phyloP scores from a whole-genome alignment of 148 eudicot species.

The Camellia granthamiana region DNA sequence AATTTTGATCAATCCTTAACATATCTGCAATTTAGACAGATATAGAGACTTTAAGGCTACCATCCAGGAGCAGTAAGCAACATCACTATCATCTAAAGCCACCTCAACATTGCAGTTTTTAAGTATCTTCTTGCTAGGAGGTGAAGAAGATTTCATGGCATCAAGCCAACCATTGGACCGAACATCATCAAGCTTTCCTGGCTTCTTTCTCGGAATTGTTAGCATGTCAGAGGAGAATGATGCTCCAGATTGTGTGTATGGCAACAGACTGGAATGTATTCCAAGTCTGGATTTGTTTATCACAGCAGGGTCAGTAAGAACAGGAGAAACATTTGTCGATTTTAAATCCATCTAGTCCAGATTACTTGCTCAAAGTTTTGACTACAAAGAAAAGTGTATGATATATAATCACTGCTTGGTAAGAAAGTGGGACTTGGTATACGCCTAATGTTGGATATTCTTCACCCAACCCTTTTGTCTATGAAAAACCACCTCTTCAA shows the following conservation, averaged over 20 bases:
- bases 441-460: conserved; percentile 2
- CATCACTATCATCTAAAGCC: conserved; percentile 55
- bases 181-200: conserved; percentile 64
- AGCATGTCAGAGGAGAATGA: conserved; percentile 43
- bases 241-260: conserved; percentile 46
- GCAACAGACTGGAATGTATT: conserved; percentile 38
- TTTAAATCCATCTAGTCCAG: conserved; percentile 54
- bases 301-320: conserved; percentile 63
- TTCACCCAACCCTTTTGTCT: conserved; percentile 79
- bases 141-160: conserved; percentile 86
- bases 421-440: background rate
- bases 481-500: conserved; percentile 88
- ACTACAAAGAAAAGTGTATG: background rate
- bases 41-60: conserved; percentile 26
- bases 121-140: conserved; percentile 63
- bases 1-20: background rate
- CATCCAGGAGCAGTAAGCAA: conserved; percentile 63
- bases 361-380: conserved; percentile 12
- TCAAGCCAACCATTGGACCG: conserved; percentile 87
- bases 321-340: conserved; percentile 59
- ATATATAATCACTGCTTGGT: background rate
- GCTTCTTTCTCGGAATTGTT: conserved; percentile 53
- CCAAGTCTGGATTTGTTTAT: conserved; percentile 60
- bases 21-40: background rate
- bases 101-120: conserved; percentile 47